Evolutionary conservation across 768 basidiomycete genomes (phyloP).

Genomic region (Auricularia sp.): DNA sequence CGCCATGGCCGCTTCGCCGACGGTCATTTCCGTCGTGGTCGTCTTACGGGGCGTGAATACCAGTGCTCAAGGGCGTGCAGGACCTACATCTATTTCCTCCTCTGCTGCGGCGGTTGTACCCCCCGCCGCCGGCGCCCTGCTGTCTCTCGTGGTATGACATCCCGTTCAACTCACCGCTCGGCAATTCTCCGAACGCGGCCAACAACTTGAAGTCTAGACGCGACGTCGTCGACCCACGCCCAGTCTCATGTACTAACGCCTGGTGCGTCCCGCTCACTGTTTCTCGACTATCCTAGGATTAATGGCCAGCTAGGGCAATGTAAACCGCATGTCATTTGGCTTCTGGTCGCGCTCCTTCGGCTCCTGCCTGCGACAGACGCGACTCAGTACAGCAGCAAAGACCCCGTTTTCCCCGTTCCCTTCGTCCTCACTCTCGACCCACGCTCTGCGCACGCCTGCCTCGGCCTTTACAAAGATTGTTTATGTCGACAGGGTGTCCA

Average conservation of each 20-base stretch:
- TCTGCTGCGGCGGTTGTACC: neutral
- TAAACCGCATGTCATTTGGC: neutral
- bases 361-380: neutral
- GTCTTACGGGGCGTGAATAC: conserved; percentile 29
- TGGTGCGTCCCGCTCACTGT: neutral
- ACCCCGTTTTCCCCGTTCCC: neutral
- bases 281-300: neutral
- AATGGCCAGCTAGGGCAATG: neutral
- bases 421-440: neutral
- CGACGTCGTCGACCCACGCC: too few species aligned
- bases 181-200: neutral
- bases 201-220: neutral
- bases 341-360: neutral
- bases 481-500: neutral
- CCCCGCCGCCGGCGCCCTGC: neutral
- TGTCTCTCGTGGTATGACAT: neutral
- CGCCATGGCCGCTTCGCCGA: conserved; percentile 45
- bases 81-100: conserved; percentile 1
- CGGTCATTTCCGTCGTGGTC: conserved; percentile 54
- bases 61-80: neutral
- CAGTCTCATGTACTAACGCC: neutral
- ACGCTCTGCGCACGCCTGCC: neutral
- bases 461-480: too few species aligned
- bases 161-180: neutral
- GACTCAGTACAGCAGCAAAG: too few species aligned